Base-by-base conservation (phyloP, 1,284 basidiomycete genomes). In the Ustilago shanxiensis region DNA sequence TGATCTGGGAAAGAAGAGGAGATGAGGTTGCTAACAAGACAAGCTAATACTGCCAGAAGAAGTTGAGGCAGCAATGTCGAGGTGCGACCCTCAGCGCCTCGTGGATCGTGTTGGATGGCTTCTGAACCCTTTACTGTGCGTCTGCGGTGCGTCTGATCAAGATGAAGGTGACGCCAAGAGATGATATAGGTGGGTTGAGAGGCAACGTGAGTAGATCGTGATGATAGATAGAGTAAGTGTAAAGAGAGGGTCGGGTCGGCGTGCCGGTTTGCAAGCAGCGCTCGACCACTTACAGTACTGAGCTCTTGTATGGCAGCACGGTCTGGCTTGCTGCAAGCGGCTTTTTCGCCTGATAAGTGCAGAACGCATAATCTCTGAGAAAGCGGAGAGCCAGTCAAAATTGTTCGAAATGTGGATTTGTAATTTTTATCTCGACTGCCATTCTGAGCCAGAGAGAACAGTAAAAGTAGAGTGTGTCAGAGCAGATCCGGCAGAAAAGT, bases 381-480 rank as follows among this genome's bases (percentile, higher is more conserved):
- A 54, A 35, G 52, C 52, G 52, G 50, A 52, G 50, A 52, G 50
- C 50, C 50, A 52, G 50, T 52, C 50, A 22, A 35, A 52, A 18
- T 29, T 31, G 28, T 29, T 44, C n/a, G 50, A 20, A 52, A 52
- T 52, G 41, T 44, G 20, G 41, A 44, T 44, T 44, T 50, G 24
- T 29, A 18, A 50, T 50, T 52, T 52, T 52, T 33, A 52, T 33
- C 50, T 26, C 29, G 26, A 52, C 29, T 52, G 50, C 50, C 31
- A 33, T 20, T 31, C 33, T n/a, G 11, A 52, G 50, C 47, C 47
- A 37, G 35, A n/a, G 24, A 47, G 7, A 16, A 18, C 37, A 16
- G 13, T 1, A 16, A 14, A 16, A n/a, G n/a, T n/a, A n/a, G n/a
- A n/a, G n/a, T n/a, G n/a, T n/a, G n/a, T n/a, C 37, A 39, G 37